Evolutionary conservation across 345 rosid genomes (phyloP), one percentile per base, ranked within the genome.

Genomic region (Euphorbia tirucalli): DNA sequence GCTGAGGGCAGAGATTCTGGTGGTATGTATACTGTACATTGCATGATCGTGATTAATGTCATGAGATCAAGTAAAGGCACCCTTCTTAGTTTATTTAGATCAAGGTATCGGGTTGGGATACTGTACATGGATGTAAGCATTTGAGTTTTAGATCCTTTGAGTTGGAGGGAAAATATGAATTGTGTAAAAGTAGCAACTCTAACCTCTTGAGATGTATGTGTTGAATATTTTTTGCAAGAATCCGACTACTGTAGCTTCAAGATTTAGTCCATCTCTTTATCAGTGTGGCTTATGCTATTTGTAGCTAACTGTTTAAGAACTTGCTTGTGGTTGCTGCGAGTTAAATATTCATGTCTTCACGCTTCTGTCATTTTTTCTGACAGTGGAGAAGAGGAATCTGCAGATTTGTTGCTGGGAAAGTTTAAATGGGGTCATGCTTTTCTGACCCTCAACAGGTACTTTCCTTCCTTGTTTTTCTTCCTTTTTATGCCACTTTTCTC

Each of bases 361-460:
- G 24, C 67, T 79, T 27, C 22, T 71, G 4, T 10, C 11, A 37
- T 70, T 58, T 77, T 43, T 65, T 21, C 50, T 52, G 70, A 67
- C 89, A 95, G 99, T 68, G 97, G 98, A 65, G 99, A 95, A 79
- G 85, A 84, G 79, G 96, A 89, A 82, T 86, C 91, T 60, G 97
- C 89, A 43, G 73, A 90, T 56, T 79, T 87, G 77, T 87, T 95
- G 83, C 87, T 95, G 32, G 89, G 89, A 58, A 95, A 92, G 87
- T 95, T 95, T 83, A 95, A 95, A 74, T 95, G 99, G 99, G 98
- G 98, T 66, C 98, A 95, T 88, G 94, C 97, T 50, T 95, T 95
- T 81, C 78, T 88, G 75, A 92, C 97, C 60, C 88, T 92, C 28
- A 95, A 92, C 89, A 87, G 93, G 98, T 95, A 85, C 44, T 61